Base-by-base conservation (phyloP, 495 filamentous ascomycete species). In the Sordaria brevicollis region DNA sequence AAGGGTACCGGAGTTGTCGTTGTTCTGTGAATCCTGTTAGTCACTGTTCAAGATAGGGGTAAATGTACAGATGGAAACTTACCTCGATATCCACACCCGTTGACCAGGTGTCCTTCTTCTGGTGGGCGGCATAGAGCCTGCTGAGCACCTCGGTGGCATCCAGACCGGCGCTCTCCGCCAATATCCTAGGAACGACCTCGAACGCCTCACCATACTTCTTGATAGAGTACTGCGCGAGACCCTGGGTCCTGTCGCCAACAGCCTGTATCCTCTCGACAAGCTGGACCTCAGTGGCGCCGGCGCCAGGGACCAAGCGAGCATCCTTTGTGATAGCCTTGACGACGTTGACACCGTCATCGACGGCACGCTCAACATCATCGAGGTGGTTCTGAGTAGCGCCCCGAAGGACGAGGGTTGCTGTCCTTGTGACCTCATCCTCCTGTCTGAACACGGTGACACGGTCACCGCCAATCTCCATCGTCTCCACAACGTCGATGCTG, bases 311-410 rank as follows among this genome's bases (percentile, higher is more conserved):
- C 21, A 99, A 86, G 67, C 92, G 87, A 36, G 93, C 83, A 77
- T 98, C 96, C 78, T 92, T 91, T 71, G 95, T 97, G 81, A 98
- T 94, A 70, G 96, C 95, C 83, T 99, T 99, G 76, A 99, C 92
- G 65, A 96, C 96, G 77, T 97, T 99, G 75, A 99, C 96, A 71
- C 96, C 96, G 76, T 99, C 96, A 74, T 99, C 96, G 36, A 99
- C 93, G 66, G 96, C 96, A 69, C 96, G 89, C 85, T 99, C 96
- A 43, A 99, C 87, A 71, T 99, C 96, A 74, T 99, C 96, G 49
- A 99, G 88, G 79, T 97, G 92, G 80, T 99, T 98, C 80, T 97
- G 93, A 11, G 96, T 99, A 11, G 96, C 96, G 54, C 96, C 96
- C 67, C 96, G 89, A 71, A 99, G 89, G 57, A 99, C 94, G 38